Percentiles rank a stretch among this genome's conserved stretches.
Evolutionary conservation across 805 yeast genomes (phyloP).

Genomic region (Kregervanrija delftensis): DNA sequence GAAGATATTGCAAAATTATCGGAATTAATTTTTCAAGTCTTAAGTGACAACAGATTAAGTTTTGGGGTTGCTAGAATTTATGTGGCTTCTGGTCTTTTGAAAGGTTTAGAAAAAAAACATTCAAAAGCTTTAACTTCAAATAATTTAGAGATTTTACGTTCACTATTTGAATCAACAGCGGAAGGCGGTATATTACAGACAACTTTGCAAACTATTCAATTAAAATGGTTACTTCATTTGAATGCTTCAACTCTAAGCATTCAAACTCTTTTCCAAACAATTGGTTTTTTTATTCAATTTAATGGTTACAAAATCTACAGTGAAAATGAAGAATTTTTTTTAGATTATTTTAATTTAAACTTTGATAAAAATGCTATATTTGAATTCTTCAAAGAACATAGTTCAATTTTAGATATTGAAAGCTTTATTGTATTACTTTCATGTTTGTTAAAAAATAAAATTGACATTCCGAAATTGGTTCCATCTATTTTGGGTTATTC

Average conservation of each 20-base stretch:
- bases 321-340: conserved; percentile 33
- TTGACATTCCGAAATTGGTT: conserved; percentile 6
- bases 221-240: conserved; percentile 38
- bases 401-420: conserved; percentile 11
- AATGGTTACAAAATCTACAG: conserved; percentile 28
- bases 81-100: conserved; percentile 46
- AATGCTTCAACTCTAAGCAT: conserved; percentile 24
- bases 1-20: conserved; percentile 12
- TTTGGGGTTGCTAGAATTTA: conserved; percentile 71
- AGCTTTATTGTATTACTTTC: conserved; percentile 13
- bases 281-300: conserved; percentile 32
- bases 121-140: conserved; percentile 13
- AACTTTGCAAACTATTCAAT: conserved; percentile 43
- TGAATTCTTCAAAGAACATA: conserved; percentile 7
- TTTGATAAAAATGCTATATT: conserved; percentile 12
- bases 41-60: conserved; percentile 41
- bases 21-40: conserved; percentile 34
- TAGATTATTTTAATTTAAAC: conserved; percentile 27
- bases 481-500: conserved; percentile 14
- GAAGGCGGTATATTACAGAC: conserved; percentile 42
- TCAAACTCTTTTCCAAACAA: conserved; percentile 25
- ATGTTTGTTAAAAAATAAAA: conserved; percentile 6
- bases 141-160: conserved; percentile 26
- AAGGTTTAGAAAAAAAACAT: conserved; percentile 35
- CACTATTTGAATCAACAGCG: conserved; percentile 27